These are phyloP conservation scores for Debaryomyces udenii DNA, from an alignment of 1,139 yeast genomes.

Conservation along the genomic window DNA sequence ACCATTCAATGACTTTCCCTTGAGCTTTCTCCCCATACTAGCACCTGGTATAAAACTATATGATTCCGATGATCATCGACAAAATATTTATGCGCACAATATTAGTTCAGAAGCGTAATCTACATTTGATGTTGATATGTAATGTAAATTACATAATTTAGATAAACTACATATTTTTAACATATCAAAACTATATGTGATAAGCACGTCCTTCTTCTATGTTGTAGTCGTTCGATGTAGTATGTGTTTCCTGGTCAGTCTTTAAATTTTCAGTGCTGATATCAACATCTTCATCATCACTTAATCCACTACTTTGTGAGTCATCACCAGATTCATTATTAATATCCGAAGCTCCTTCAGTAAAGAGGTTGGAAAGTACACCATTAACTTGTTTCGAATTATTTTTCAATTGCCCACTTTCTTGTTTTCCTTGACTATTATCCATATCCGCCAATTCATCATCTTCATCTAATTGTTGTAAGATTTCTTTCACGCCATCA, in stretches of 20 bases:
- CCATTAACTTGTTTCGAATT: no score
- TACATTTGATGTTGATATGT: no score
- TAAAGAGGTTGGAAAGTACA: no score
- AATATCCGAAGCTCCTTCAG: constrained; percentile 15
- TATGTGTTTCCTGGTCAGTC: neutral
- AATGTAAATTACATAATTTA: neutral
- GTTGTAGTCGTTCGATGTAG: constrained; percentile 13
- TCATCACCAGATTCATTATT: constrained; percentile 15
- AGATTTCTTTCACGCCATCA: constrained; percentile 40
- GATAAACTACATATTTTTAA: neutral
- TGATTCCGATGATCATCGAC: neutral
- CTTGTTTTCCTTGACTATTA: constrained; percentile 15
- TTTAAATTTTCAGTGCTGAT: constrained; percentile 18
- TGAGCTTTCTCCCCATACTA: constrained; percentile 36
- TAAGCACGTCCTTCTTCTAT: constrained; percentile 29
- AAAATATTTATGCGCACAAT: neutral
- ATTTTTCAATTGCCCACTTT: no score
- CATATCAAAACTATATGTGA: constrained; percentile 17
- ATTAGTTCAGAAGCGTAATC: no score
- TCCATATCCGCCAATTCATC: constrained; percentile 22
- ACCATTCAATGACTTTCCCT: constrained; percentile 31
- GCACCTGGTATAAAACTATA: no score
- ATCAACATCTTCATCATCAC: constrained; percentile 26
- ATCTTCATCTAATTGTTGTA: constrained; percentile 35
- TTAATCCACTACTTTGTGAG: constrained; percentile 14